phyloP scores from a whole-genome alignment of 129 eudicot genomes.

The Helichrysum umbraculigerum region DNA sequence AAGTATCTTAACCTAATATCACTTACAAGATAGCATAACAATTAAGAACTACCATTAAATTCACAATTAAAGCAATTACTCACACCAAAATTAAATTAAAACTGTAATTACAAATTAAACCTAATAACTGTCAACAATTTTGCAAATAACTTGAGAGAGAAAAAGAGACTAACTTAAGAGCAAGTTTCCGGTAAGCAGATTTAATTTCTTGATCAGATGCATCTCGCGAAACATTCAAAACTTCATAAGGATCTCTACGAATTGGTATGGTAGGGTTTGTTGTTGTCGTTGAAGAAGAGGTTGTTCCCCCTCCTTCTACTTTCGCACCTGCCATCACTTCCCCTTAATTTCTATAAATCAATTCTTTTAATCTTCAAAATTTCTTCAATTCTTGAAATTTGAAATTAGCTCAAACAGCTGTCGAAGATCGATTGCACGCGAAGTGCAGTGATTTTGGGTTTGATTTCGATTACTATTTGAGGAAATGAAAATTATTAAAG shows the following conservation, averaged over 20 bases:
- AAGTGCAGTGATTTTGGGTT: no score
- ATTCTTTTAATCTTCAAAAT: not conserved
- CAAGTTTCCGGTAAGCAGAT: constrained; percentile 92
- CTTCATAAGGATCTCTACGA: constrained; percentile 94
- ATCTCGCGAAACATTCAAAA: constrained; percentile 69
- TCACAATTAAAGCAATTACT: not conserved
- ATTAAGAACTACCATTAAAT: not conserved
- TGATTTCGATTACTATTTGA: no score
- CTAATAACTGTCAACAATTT: not conserved
- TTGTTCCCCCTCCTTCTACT: not conserved
- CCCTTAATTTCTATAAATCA: not conserved
- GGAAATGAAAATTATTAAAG: no score
- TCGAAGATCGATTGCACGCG: not conserved
- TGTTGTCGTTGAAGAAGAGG: not conserved
- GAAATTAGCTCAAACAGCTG: not conserved
- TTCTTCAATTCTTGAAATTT: not conserved
- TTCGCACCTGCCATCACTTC: not conserved
- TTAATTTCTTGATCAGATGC: constrained; percentile 92
- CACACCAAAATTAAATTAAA: not conserved
- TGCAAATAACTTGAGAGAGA: not conserved
- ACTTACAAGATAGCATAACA: not conserved
- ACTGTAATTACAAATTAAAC: not conserved
- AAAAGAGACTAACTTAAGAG: constrained; percentile 70
- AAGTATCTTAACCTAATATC: not conserved
- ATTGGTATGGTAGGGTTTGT: constrained; percentile 36